A percentile compares a stretch with the other conserved stretches of the same genome.
phyloP scores from a whole-genome alignment of 2,329 filamentous ascomycete species.

The Fusarium longipes region DNA sequence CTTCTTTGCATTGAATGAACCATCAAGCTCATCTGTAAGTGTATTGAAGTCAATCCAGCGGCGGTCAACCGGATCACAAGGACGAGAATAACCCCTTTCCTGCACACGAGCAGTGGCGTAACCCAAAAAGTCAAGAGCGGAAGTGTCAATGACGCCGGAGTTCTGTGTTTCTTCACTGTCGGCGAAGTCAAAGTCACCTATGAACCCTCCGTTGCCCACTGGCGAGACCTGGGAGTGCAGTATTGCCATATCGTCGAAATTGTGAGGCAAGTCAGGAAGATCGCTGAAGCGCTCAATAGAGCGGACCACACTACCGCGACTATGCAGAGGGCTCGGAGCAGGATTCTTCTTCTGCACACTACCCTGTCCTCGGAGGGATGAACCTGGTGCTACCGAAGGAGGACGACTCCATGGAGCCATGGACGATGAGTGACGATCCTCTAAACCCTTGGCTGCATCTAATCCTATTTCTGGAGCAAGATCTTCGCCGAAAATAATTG shows the following conservation, averaged over 20 bases:
- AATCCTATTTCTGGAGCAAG: slow-evolving; percentile 74
- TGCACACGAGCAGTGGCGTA: slow-evolving; percentile 55
- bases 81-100: slow-evolving; percentile 49
- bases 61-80: slow-evolving; percentile 49
- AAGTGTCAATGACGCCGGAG: slow-evolving; percentile 56
- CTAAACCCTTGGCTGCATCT: slow-evolving; percentile 72
- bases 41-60: slow-evolving; percentile 73
- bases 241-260: slow-evolving; percentile 50
- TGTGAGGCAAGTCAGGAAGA: slow-evolving; percentile 47
- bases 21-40: slow-evolving; percentile 75
- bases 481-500: slow-evolving; percentile 53
- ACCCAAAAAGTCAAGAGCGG: slow-evolving; percentile 59
- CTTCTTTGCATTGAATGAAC: slow-evolving; percentile 64
- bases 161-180: slow-evolving; percentile 47
- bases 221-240: slow-evolving; percentile 49
- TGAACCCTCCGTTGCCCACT: slow-evolving; percentile 43
- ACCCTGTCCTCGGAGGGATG: slow-evolving; percentile 56
- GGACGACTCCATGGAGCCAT: slow-evolving; percentile 65
- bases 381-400: slow-evolving; percentile 59
- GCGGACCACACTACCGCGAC: slow-evolving; percentile 51
- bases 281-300: slow-evolving; percentile 63
- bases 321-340: slow-evolving; percentile 54
- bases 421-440: slow-evolving; percentile 70
- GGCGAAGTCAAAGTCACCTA: slow-evolving; percentile 32
- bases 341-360: slow-evolving; percentile 51